phyloP scores from a whole-genome alignment of 139 green algal species.

The Trebouxia sp. region DNA sequence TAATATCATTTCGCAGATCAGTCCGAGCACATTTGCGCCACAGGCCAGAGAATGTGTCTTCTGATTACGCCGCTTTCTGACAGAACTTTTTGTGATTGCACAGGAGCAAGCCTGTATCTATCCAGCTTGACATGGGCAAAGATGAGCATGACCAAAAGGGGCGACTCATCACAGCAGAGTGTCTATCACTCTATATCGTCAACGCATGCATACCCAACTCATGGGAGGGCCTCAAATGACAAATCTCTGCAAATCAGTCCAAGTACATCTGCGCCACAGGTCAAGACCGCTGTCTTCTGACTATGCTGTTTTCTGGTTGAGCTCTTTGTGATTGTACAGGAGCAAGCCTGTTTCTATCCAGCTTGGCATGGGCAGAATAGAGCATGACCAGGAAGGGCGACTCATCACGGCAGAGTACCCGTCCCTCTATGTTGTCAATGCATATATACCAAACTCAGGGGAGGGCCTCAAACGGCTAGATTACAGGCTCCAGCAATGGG shows the following conservation, averaged over 20 bases:
- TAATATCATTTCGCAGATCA: too few species aligned
- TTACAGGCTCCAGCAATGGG: slow-evolving; percentile 61
- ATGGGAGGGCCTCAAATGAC: slow-evolving; percentile 57
- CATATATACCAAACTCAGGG: slow-evolving; percentile 55
- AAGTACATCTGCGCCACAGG: too few species aligned
- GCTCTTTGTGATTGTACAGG: too few species aligned
- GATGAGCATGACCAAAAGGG: slow-evolving; percentile 51
- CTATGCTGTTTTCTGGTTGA: too few species aligned
- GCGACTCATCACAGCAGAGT: slow-evolving; percentile 53
- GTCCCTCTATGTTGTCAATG: slow-evolving; percentile 43
- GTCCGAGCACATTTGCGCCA: too few species aligned
- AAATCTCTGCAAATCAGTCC: too few species aligned
- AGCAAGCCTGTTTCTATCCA: slow-evolving; percentile 33
- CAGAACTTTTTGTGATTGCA: too few species aligned
- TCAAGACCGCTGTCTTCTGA: too few species aligned
- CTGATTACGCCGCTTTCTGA: too few species aligned
- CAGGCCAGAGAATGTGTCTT: too few species aligned
- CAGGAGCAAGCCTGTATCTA: slow-evolving; percentile 33
- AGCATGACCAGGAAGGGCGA: slow-evolving; percentile 55
- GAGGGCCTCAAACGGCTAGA: slow-evolving; percentile 62
- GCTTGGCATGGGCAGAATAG: slow-evolving; percentile 25
- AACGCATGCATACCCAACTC: slow-evolving; percentile 56
- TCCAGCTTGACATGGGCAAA: slow-evolving; percentile 29
- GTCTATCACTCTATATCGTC: slow-evolving; percentile 38
- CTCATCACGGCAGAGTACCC: slow-evolving; percentile 51